These are phyloP conservation scores for Abrus precatorius DNA, from an alignment of 306 rosid genomes.

Conservation along the genomic window DNA sequence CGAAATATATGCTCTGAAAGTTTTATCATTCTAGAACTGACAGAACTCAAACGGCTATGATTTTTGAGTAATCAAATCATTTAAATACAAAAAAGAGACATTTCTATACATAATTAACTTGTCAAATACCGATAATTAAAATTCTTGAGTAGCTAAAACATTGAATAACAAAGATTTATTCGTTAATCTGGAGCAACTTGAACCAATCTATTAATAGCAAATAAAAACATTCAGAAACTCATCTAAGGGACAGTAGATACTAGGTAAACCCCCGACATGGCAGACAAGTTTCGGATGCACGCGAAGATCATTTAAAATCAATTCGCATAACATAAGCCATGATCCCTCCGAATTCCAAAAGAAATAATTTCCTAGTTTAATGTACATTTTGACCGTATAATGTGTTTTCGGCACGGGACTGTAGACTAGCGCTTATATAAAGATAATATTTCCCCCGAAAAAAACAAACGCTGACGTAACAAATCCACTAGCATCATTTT, in stretches of 20 bases:
- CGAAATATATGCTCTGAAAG: neutral
- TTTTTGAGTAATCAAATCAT: neutral
- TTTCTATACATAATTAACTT: neutral
- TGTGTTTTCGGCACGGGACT: no score
- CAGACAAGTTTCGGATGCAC: neutral
- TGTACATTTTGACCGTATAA: neutral
- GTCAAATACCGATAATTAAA: neutral
- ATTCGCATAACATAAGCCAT: no score
- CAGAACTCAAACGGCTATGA: neutral
- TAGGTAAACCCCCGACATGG: neutral
- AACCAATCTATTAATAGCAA: neutral
- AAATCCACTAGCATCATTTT: neutral
- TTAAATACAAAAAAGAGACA: neutral
- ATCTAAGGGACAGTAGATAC: neutral
- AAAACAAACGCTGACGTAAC: neutral
- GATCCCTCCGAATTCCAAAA: no score
- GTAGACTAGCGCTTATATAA: neutral
- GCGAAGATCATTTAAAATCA: no score
- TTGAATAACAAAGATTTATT: neutral
- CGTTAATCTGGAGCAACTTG: neutral
- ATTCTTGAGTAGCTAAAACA: neutral
- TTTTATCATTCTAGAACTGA: neutral
- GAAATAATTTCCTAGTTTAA: neutral
- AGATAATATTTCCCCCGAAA: neutral
- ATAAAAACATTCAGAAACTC: neutral